Base-by-base conservation (phyloP, 208 protist genomes). In the Crithidia bombi region DNA sequence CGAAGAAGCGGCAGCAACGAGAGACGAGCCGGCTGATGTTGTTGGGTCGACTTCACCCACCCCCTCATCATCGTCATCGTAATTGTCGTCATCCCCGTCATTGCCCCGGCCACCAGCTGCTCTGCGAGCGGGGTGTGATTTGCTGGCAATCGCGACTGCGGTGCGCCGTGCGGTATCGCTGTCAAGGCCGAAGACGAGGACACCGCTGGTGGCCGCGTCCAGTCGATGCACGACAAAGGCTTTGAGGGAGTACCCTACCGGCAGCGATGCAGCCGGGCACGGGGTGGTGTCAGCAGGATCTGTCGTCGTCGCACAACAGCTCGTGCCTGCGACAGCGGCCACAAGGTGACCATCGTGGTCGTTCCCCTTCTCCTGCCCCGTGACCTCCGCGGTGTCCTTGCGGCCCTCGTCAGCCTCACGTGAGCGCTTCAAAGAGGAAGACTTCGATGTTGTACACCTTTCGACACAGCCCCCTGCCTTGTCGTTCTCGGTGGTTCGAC, bases 121-220 rank as follows among this genome's bases (percentile, higher is more conserved):
- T 15, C 21, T 28, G 23, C 14, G 11, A 47, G 5, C 41, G 4
- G 41, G 4, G 41, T 7, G 21, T 17, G 38, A 12, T 58, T 90
- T 91, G 65, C 84, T 73, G 4, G 87, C 55, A 7, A 93, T 70
- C 11, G 81, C 52, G 23, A 61, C 69, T 1, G 90, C 77, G 26
- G 78, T 83, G 21, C 71, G 58, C 1, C 82, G 73, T 7, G 90
- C 85, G 21, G 75, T 77, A 2, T 54, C 50, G 28, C 70, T 75
- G 62, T 91, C 77, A 3, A 96, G 67, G 3, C 74, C 89, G 36
- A 94, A 96, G 10, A 95, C 43, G 2, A 96, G 76, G 14, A 97
- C 86, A 33, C 93, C 93, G 65, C 90, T 95, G 26, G 93, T 97
- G 6, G 82, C 82, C 0, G 79, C 85, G 57, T 97, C 93, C 3